Conservation (phyloP, 2,329 filamentous ascomycete genomes). For the Aspergillus proliferans region DNA sequence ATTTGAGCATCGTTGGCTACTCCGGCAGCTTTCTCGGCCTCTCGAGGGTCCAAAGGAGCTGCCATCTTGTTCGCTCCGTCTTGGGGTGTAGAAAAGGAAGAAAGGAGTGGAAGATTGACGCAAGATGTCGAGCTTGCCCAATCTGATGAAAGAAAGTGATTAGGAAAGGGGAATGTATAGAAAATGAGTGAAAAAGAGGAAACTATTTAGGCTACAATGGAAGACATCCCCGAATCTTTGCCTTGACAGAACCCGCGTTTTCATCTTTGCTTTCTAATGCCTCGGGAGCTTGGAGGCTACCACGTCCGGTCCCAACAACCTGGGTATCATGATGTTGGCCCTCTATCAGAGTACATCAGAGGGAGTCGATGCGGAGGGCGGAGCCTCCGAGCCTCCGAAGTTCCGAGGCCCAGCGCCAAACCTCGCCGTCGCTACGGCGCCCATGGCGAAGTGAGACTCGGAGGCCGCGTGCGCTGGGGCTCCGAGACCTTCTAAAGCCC, state of each 20-base stretch:
- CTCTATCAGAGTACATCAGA: background rate
- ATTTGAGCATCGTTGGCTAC: background rate
- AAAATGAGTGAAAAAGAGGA: background rate
- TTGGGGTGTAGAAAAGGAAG: background rate
- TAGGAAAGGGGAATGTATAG: background rate
- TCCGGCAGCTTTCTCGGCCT: background rate
- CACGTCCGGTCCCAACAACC: background rate
- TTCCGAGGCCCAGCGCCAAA: background rate
- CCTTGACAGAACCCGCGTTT: background rate
- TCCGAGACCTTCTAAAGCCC: background rate
- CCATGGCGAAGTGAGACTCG: background rate
- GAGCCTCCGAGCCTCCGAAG: background rate
- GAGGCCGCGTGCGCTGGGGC: background rate
- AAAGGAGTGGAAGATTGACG: background rate
- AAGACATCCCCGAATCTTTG: background rate
- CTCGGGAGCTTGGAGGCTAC: background rate
- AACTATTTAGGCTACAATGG: background rate
- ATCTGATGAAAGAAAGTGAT: background rate
- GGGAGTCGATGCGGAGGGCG: background rate
- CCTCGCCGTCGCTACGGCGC: background rate
- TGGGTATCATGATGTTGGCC: background rate
- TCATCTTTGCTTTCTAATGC: background rate
- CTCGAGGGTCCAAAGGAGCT: background rate
- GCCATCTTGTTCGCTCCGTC: background rate
- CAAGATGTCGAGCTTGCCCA: background rate